Conservation (phyloP, 305 asterid species). For the Withania somnifera region DNA sequence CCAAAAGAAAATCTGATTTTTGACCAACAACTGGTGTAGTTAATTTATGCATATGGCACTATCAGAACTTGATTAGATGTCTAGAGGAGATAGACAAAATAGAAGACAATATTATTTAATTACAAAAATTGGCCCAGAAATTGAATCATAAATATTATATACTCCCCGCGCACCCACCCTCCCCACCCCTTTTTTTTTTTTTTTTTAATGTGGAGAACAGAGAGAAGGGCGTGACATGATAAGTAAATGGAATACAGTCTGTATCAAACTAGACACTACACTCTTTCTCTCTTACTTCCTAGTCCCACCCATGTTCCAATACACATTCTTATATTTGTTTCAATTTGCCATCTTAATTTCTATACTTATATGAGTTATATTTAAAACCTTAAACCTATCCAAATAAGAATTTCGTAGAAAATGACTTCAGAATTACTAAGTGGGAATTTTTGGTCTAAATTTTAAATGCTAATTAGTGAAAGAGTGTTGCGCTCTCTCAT, state of each 20-base stretch:
- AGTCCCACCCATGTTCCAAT: neutral
- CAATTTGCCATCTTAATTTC: too few relatives aligned
- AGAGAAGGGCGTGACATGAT: neutral
- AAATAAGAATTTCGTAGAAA: too few relatives aligned
- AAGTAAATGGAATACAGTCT: constrained; percentile 10
- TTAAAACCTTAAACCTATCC: too few relatives aligned
- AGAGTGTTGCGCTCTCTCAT: too few relatives aligned
- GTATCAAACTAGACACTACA: neutral
- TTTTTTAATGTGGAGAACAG: neutral
- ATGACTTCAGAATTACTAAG: neutral
- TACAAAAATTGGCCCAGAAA: neutral
- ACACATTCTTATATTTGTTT: too few relatives aligned
- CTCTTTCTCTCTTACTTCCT: neutral
- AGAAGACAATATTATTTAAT: neutral
- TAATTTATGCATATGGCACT: neutral
- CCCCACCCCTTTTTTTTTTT: too few relatives aligned
- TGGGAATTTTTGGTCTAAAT: neutral
- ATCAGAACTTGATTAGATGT: neutral
- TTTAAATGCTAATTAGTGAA: neutral
- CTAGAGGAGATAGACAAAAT: neutral
- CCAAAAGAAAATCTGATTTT: neutral
- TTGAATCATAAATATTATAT: neutral
- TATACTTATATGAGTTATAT: too few relatives aligned
- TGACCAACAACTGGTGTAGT: neutral
- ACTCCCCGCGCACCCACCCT: too few relatives aligned